These are phyloP conservation scores for Solanum aculeatissimum DNA, from an alignment of 305 asterid genomes.

Conservation along the genomic window DNA sequence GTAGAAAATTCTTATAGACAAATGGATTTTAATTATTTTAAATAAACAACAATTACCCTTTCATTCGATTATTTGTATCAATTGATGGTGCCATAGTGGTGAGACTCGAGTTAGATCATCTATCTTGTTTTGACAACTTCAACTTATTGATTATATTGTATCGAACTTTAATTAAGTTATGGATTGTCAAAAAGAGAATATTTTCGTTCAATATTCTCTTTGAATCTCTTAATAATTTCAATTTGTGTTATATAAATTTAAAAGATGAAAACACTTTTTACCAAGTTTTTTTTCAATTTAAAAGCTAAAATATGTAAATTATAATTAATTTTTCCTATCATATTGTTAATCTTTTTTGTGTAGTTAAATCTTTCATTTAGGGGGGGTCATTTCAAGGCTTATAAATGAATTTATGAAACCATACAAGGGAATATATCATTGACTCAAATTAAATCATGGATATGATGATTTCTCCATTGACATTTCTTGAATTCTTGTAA, in stretches of 20 bases:
- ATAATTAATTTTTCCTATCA: background rate
- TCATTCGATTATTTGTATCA: background rate
- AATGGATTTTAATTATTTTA: too few relatives aligned
- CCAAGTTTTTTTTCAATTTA: background rate
- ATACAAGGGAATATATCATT: background rate
- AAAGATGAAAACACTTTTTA: too few relatives aligned
- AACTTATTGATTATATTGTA: too few relatives aligned
- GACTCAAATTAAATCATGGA: background rate
- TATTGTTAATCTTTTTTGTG: background rate
- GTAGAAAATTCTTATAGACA: too few relatives aligned
- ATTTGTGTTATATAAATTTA: background rate
- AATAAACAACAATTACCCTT: too few relatives aligned
- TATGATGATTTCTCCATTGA: conserved; percentile 2
- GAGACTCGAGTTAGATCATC: background rate
- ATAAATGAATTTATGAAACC: background rate
- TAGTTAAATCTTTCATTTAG: background rate
- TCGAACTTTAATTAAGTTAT: background rate
- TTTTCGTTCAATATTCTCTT: background rate
- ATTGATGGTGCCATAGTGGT: background rate
- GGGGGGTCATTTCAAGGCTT: background rate
- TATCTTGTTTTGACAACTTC: too few relatives aligned
- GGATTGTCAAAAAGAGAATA: background rate
- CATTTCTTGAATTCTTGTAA: background rate
- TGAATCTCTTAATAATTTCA: background rate
- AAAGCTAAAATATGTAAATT: background rate